Evolutionary conservation across 345 rosid genomes (phyloP).

Genomic region (Syzygium aqueum): DNA sequence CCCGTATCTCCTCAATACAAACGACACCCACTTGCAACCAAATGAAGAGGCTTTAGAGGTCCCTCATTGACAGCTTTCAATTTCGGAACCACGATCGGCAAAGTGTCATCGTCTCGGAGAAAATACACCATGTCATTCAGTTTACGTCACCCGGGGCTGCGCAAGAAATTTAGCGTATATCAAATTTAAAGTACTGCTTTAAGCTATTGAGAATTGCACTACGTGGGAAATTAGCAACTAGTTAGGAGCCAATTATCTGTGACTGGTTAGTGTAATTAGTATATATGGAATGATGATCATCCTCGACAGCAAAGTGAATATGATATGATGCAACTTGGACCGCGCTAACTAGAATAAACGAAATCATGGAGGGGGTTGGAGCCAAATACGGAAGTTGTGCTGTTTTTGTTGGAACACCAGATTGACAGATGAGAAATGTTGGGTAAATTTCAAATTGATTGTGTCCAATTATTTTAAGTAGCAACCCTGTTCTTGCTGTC

Average conservation of each 20-base stretch:
- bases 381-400: neutral
- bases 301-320: neutral
- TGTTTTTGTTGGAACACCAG: conserved; percentile 1
- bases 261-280: neutral
- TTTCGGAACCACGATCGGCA: neutral
- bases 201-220: neutral
- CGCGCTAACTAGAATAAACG: neutral
- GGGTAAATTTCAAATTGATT: neutral
- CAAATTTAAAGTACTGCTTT: no score
- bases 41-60: neutral
- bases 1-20: neutral
- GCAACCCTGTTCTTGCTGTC: neutral
- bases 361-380: neutral
- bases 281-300: neutral
- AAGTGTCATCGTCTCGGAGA: neutral
- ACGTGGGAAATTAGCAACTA: neutral
- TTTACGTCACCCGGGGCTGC: neutral
- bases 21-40: neutral
- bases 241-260: neutral
- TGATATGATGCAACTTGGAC: neutral
- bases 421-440: conserved; percentile 21
- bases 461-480: neutral
- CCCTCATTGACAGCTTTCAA: neutral
- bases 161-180: neutral
- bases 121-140: neutral